A percentile compares a stretch with the other conserved stretches of the same genome.
Evolutionary conservation across 2,329 filamentous ascomycete genomes (phyloP).

Genomic region (Fusarium nelsonii): DNA sequence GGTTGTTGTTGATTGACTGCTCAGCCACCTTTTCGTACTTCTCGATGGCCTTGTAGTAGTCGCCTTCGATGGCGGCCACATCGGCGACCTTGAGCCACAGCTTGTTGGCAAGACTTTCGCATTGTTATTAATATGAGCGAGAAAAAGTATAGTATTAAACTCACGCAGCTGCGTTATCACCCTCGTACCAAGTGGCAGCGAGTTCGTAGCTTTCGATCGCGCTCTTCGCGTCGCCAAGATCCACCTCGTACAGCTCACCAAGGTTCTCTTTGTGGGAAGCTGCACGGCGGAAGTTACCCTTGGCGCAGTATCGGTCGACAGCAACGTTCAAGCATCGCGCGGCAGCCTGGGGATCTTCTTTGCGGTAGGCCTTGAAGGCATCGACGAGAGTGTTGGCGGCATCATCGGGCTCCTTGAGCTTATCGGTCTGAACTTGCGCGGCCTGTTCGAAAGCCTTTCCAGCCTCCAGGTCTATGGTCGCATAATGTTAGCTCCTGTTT

Average conservation of each 20-base stretch:
- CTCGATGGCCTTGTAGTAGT: slow-evolving; percentile 86
- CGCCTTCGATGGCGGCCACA: slow-evolving; percentile 80
- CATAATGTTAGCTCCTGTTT: slow-evolving; percentile 22
- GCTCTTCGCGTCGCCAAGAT: slow-evolving; percentile 80
- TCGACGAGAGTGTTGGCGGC: slow-evolving; percentile 89
- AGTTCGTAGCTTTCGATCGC: slow-evolving; percentile 87
- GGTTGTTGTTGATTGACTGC: slow-evolving; percentile 84
- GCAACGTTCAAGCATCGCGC: slow-evolving; percentile 82
- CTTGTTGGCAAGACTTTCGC: slow-evolving; percentile 86
- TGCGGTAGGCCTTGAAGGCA: slow-evolving; percentile 95
- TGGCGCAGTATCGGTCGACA: slow-evolving; percentile 86
- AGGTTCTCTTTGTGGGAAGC: slow-evolving; percentile 91
- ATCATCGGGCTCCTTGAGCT: slow-evolving; percentile 92
- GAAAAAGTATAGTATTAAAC: slow-evolving; percentile 48
- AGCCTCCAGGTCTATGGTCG: slow-evolving; percentile 79
- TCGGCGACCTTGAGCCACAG: slow-evolving; percentile 93
- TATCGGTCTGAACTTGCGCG: slow-evolving; percentile 81
- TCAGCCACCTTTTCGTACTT: slow-evolving; percentile 87
- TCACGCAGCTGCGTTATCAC: slow-evolving; percentile 85
- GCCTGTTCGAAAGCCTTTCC: slow-evolving; percentile 88
- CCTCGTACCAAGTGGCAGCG: slow-evolving; percentile 90
- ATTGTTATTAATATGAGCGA: not conserved
- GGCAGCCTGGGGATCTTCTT: slow-evolving; percentile 84
- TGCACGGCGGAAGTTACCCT: slow-evolving; percentile 91
- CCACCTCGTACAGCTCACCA: slow-evolving; percentile 86